Base-by-base conservation (phyloP, 768 basidiomycete genomes). In the Lactarius psammicola region DNA sequence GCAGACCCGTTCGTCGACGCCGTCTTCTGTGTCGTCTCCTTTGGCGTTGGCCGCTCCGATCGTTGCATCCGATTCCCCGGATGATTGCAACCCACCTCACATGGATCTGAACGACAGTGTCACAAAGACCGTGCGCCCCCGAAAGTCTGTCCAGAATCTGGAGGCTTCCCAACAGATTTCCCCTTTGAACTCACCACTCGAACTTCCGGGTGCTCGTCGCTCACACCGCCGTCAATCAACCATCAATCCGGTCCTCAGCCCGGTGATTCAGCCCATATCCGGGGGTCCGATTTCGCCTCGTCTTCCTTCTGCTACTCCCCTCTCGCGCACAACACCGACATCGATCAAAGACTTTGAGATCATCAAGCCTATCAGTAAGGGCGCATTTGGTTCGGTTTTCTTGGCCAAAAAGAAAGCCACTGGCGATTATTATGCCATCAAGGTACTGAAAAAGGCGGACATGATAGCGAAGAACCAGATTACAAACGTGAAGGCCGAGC, bases 391-490 rank as follows among this genome's bases (percentile, higher is more conserved):
- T 18, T 95, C 95, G 10, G 97, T 99, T 61, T 99, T 97, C 77
- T 83, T 99, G 60, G 93, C 97, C 51, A 98, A 96, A 82, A 99
- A 99, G 84, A 95, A 94, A 72, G 90, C 85, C 6, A 99, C 97
- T 2, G 97, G 97, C 60, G 97, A 98, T 77, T 98, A 98, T 77
- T 99, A 90, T 78, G 97, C 97, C 31, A 96, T 99, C 85, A 99
- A 99, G 78, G 95, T 98, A n/a, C 78, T 99, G 74, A 98, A 96
- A 81, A 99, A 99, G 80, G 94, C 95, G n/a, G 97, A 99, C 78
- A 99, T 99, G 97, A 98, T 99, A 75, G 93, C 97, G 46, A 99
- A 99, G 85, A 99, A 99, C 80, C 97, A 99, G 77, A 96, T 99
- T 75, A 98, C 97, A 57, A 99, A 98, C 75, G 97, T 99, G 76